Base-by-base conservation (phyloP, 2,329 filamentous ascomycete genomes). In the Epichloe aotearoae region DNA sequence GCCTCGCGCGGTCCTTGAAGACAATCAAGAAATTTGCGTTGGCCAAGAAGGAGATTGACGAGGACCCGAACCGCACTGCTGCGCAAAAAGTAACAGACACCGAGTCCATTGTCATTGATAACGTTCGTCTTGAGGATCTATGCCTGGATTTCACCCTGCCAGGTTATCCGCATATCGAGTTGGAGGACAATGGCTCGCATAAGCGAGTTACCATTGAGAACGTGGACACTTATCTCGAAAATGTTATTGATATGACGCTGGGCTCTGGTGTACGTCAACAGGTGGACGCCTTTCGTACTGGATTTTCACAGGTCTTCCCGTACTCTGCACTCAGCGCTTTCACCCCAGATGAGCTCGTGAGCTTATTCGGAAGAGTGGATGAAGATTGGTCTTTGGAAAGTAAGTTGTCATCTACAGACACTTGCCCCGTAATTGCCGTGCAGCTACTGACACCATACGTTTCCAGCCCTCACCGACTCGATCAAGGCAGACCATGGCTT, bases 401-500 rank as follows among this genome's bases (percentile, higher is more conserved):
- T 93, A 79, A 77, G 87, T 49, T 39, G 26, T 40, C 33, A n/a
- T 43, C 5, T 8, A 38, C 26, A n/a, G 20, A 19, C 15, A 19
- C 12, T 17, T 34, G 3, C 10, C 20, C 53, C 39, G 56, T 7
- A 14, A 49, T 20, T 44, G 14, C 48, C 40, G n/a, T 8, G 41
- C 33, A 38, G 6, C 19, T 36, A 49, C 52, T 53, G 26, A 53
- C 30, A 11, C 5, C n/a, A 39, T 3, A 8, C 34, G 23, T 30
- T 12, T 53, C 42, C 53, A 93, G 88, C 93, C 53, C 80, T 98
- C 40, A 94, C 94, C 80, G 93, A 98, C 63, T 96, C 91, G 0
- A 91, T 98, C 72, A 98, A 98, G 71, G 93, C 93, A 30, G 93
- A 98, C 60, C 93, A 98, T 64, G 93, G 93, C 8, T 98, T 88